Conservation (phyloP, 441 rosid genomes). For the Heliophila coronopifolia region DNA sequence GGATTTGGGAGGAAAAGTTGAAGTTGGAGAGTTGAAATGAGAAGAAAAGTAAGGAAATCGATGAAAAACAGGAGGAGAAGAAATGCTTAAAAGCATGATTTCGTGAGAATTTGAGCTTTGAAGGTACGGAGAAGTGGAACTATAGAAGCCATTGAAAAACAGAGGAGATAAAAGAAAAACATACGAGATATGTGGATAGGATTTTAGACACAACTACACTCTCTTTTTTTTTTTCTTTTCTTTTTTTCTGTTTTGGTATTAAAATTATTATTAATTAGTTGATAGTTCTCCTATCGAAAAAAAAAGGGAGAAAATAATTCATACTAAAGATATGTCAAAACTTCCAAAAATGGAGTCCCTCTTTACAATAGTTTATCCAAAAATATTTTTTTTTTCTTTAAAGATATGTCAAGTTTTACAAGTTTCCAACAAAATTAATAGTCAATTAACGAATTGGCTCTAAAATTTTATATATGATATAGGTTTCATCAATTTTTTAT, state of each 20-base stretch:
- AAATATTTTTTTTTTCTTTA: too few species aligned
- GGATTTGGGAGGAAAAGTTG: constrained; percentile 37
- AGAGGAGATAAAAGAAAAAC: constrained; percentile 37
- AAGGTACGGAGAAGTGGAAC: constrained; percentile 15
- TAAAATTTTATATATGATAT: too few species aligned
- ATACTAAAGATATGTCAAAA: too few species aligned
- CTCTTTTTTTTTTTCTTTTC: neutral
- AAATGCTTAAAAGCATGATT: constrained; percentile 55
- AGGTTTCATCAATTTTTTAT: too few species aligned
- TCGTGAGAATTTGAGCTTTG: neutral
- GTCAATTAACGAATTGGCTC: too few species aligned
- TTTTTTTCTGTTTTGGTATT: neutral
- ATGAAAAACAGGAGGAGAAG: constrained; percentile 35
- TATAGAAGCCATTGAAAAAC: constrained; percentile 13
- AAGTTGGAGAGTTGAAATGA: constrained; percentile 24
- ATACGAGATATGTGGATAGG: constrained; percentile 65
- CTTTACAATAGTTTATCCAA: too few species aligned
- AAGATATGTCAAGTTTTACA: too few species aligned
- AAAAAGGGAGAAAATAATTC: too few species aligned
- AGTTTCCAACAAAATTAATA: too few species aligned
- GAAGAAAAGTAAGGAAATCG: constrained; percentile 30
- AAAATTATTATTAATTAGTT: neutral
- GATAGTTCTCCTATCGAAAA: too few species aligned
- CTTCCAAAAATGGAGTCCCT: too few species aligned
- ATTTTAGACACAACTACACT: constrained; percentile 24